Evolutionary conservation across 352 stramenopile species (phyloP).

Genomic region (Phytophthora hibernalis): DNA sequence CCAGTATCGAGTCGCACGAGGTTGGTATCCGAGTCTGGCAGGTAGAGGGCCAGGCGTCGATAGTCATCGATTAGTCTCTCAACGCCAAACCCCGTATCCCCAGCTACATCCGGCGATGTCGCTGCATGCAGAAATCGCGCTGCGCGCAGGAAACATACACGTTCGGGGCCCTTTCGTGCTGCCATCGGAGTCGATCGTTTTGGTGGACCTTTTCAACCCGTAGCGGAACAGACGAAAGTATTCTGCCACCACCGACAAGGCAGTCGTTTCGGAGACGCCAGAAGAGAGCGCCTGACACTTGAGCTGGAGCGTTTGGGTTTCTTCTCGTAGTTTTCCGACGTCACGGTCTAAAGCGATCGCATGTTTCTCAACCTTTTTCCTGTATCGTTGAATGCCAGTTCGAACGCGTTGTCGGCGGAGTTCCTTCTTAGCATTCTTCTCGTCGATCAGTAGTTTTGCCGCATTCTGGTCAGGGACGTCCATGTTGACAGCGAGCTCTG

Average conservation of each 20-base stretch:
- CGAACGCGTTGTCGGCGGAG: not conserved
- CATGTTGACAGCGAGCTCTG: too few relatives aligned
- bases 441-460: too few relatives aligned
- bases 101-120: not conserved
- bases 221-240: conserved; percentile 7
- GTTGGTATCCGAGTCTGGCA: conserved; percentile 1
- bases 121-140: conserved; percentile 2
- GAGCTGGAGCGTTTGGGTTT: not conserved
- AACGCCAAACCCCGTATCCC: not conserved
- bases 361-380: not conserved
- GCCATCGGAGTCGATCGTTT: too few relatives aligned
- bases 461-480: too few relatives aligned
- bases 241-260: not conserved
- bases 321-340: not conserved
- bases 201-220: not conserved
- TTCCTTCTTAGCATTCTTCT: not conserved
- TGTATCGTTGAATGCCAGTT: not conserved
- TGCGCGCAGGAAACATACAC: not conserved
- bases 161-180: too few relatives aligned
- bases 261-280: not conserved
- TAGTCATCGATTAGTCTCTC: conserved; percentile 2
- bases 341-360: not conserved
- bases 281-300: not conserved
- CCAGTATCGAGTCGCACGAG: conserved; percentile 1
- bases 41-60: not conserved